These are phyloP conservation scores for Penicillium steckii DNA, from an alignment of 495 filamentous ascomycete genomes.

Conservation along the genomic window DNA sequence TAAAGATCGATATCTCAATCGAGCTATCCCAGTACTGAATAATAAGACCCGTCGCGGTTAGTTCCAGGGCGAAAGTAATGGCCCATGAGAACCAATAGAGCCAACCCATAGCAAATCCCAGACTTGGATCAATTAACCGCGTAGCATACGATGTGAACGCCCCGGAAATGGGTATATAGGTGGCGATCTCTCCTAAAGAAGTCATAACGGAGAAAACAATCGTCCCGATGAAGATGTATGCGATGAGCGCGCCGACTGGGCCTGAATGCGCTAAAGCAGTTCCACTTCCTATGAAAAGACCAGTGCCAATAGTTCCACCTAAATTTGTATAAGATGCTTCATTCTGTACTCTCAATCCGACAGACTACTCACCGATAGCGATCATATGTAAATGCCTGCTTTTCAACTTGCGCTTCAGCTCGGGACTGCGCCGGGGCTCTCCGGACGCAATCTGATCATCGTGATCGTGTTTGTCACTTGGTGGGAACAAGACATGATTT, in stretches of 20 bases:
- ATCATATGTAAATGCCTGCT: constrained; percentile 54
- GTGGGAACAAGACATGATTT: background rate
- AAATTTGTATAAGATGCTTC: constrained; percentile 17
- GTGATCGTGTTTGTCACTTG: background rate
- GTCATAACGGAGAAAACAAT: constrained; percentile 54
- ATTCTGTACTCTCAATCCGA: background rate
- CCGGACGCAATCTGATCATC: background rate
- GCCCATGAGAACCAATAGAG: constrained; percentile 55
- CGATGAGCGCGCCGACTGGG: constrained; percentile 62
- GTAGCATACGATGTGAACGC: constrained; percentile 69
- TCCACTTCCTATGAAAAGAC: constrained; percentile 70
- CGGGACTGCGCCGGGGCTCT: constrained; percentile 10
- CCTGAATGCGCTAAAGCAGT: constrained; percentile 60
- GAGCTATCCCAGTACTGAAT: constrained; percentile 63
- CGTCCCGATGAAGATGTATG: constrained; percentile 58
- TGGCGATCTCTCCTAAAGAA: constrained; percentile 64
- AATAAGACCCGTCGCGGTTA: constrained; percentile 64
- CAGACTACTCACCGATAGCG: constrained; percentile 51
- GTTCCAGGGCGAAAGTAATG: constrained; percentile 63
- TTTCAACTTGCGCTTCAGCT: constrained; percentile 52
- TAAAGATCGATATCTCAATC: constrained; percentile 58
- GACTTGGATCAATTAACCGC: constrained; percentile 62
- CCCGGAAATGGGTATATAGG: constrained; percentile 68
- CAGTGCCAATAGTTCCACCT: constrained; percentile 73
- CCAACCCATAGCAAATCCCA: constrained; percentile 75